phyloP scores from a whole-genome alignment of 176 grass and related monocot genomes.

The Carex myosuroides region DNA sequence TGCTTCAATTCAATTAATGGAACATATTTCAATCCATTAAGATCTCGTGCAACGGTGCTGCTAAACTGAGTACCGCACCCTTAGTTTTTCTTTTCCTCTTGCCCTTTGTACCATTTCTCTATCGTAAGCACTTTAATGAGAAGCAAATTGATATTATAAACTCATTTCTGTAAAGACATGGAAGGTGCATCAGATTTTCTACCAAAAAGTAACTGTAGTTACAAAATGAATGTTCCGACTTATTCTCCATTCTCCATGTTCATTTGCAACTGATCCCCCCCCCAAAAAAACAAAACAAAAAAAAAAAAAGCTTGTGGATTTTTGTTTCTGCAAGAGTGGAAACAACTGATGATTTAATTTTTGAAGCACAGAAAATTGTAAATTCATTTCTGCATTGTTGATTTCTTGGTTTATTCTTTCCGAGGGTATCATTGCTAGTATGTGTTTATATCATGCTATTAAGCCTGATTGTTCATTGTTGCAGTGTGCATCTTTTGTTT shows the following conservation, averaged over 20 bases:
- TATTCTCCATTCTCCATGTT: no score
- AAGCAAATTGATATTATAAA: not conserved
- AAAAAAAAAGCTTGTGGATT: no score
- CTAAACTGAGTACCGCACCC: not conserved
- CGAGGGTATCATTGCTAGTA: no score
- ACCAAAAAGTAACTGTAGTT: not conserved
- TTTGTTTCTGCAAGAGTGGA: no score
- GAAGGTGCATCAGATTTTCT: not conserved
- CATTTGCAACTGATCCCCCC: no score
- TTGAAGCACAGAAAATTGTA: no score
- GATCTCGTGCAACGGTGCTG: not conserved
- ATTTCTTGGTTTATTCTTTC: no score
- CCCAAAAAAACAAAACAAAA: no score
- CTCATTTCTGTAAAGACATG: not conserved
- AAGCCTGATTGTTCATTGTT: not conserved
- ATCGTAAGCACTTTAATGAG: not conserved
- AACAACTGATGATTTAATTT: no score
- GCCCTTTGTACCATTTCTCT: not conserved
- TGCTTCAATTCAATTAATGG: not conserved
- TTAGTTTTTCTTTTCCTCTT: not conserved
- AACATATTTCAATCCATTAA: not conserved
- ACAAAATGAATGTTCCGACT: not conserved
- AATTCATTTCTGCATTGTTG: no score
- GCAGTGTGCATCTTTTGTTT: not conserved
- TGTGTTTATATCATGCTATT: no score